Evolutionary conservation across 495 filamentous ascomycete genomes (phyloP).

Genomic region (Paragyromitra xinjiangensis): DNA sequence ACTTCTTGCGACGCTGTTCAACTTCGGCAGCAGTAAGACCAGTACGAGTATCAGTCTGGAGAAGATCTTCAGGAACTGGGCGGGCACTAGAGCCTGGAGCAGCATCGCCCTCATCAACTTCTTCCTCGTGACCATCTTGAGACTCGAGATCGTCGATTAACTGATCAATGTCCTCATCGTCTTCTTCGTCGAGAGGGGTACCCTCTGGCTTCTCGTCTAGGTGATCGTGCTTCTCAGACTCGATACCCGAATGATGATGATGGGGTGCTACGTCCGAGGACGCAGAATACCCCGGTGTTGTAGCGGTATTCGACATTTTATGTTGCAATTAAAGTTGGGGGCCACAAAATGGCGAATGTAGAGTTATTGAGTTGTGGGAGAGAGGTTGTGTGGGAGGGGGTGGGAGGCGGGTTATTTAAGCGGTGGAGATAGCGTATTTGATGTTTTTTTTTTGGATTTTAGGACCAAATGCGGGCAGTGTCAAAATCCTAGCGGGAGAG

Average conservation of each 20-base stretch:
- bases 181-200: conserved; percentile 59
- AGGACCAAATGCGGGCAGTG: conserved; percentile 53
- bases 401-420: conserved; percentile 37
- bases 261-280: conserved; percentile 40
- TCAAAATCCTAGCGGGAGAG: conserved; percentile 45
- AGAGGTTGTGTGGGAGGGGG: background rate
- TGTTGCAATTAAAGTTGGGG: conserved; percentile 11
- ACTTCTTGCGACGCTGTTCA: conserved; percentile 73
- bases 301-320: conserved; percentile 50
- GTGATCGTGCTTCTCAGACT: conserved; percentile 52
- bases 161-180: conserved; percentile 78
- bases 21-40: conserved; percentile 79
- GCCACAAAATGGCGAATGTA: conserved; percentile 33
- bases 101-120: conserved; percentile 65
- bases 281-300: conserved; percentile 33
- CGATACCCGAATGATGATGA: conserved; percentile 56
- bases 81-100: conserved; percentile 63
- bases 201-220: conserved; percentile 55
- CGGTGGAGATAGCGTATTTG: conserved; percentile 35
- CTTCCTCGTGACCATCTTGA: conserved; percentile 72
- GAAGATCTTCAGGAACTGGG: conserved; percentile 70
- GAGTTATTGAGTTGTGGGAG: conserved; percentile 21
- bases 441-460: conserved; percentile 40
- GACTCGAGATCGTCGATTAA: conserved; percentile 86
- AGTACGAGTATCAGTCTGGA: conserved; percentile 72